These are phyloP conservation scores for Avena eriantha DNA, from an alignment of 176 grass and related monocot species.

Conservation along the genomic window DNA sequence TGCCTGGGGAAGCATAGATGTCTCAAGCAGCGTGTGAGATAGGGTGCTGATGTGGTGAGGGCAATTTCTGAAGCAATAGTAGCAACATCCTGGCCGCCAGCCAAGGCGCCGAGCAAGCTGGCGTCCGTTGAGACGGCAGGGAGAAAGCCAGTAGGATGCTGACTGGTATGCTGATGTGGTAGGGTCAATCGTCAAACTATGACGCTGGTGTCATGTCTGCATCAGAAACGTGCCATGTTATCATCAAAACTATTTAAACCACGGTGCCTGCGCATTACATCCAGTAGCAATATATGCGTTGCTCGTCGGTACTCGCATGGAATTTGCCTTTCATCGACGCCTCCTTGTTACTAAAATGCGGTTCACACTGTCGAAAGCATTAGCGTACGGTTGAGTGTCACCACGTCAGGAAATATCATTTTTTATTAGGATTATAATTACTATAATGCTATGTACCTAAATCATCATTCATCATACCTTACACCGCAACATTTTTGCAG, in stretches of 20 bases:
- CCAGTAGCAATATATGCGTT: neutral
- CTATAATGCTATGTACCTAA: slow-evolving; percentile 36
- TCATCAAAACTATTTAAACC: too few relatives aligned
- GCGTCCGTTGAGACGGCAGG: neutral
- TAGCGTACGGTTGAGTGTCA: neutral
- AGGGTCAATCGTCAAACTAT: neutral
- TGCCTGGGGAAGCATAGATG: too few relatives aligned
- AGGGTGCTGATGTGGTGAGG: too few relatives aligned
- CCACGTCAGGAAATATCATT: neutral
- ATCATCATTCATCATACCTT: slow-evolving; percentile 17
- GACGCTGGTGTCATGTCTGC: too few relatives aligned
- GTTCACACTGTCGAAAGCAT: neutral
- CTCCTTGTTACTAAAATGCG: neutral
- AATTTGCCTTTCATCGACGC: neutral
- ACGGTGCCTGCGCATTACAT: too few relatives aligned
- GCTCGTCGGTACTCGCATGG: neutral
- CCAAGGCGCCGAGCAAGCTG: too few relatives aligned
- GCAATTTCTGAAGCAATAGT: too few relatives aligned
- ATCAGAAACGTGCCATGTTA: too few relatives aligned
- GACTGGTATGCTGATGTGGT: neutral
- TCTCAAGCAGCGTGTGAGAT: too few relatives aligned
- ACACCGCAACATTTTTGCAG: neutral
- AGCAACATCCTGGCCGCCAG: too few relatives aligned
- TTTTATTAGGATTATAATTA: neutral
- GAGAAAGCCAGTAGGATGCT: neutral